Conservation (phyloP, 768 basidiomycete genomes). For the Tephrocybe sp. region DNA sequence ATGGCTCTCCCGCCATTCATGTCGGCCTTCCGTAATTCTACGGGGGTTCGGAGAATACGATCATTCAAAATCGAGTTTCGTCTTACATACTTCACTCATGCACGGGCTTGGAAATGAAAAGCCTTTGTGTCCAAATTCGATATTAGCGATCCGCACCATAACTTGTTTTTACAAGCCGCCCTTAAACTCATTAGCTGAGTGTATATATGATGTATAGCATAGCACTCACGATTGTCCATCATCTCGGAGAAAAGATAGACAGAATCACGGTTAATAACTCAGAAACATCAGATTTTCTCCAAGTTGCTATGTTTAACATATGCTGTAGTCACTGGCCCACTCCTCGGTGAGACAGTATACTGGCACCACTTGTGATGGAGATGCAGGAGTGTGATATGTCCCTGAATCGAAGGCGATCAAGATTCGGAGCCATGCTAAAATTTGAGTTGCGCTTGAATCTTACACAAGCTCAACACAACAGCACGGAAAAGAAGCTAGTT, state of each 20-base stretch:
- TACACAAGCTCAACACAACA: conserved; percentile 11
- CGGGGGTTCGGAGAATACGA: background rate
- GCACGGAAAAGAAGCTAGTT: conserved; percentile 11
- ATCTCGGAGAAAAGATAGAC: background rate
- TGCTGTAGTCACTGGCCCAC: background rate
- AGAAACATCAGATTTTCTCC: conserved; percentile 7
- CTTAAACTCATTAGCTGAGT: too few species aligned
- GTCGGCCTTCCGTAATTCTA: background rate
- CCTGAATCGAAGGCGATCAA: conserved; percentile 16
- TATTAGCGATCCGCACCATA: too few species aligned
- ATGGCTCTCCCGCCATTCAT: background rate
- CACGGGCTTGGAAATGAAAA: background rate
- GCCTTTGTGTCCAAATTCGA: background rate
- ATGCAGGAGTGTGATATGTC: conserved; percentile 4
- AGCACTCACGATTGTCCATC: conserved; percentile 2
- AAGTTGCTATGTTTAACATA: background rate
- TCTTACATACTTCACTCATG: background rate
- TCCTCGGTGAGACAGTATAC: conserved; percentile 12
- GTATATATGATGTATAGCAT: background rate
- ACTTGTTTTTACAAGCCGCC: too few species aligned
- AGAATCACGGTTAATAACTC: background rate
- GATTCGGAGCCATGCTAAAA: conserved; percentile 9
- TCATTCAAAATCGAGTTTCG: background rate
- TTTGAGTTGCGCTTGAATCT: conserved; percentile 12
- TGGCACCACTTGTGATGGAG: conserved; percentile 2